Base-by-base conservation (phyloP, 108 stramenopile genomes). In the Asterionellopsis glacialis region DNA sequence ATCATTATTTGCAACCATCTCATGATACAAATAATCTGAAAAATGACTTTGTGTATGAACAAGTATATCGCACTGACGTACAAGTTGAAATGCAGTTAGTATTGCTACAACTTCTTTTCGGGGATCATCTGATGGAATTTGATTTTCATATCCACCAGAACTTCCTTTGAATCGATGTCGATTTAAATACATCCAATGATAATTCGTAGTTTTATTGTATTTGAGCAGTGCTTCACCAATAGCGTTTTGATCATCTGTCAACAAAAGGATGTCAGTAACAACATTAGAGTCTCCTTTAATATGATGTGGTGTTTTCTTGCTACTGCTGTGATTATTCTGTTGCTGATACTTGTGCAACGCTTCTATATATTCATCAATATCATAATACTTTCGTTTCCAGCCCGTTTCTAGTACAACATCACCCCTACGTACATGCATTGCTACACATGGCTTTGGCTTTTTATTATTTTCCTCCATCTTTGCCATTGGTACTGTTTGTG, bases 211-310 rank as follows among this genome's bases (percentile, higher is more conserved):
- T 0, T 63, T 28, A 5, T 27, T 53, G 45, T 33, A 58, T 41
- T 58, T 25, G 41, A 23, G 18, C 0, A 47, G 45, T 38, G 63
- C 75, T 67, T 76, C 75, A 19, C 23, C 59, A 50, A 76, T 76
- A 50, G 75, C 70, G 62, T 76, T 76, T 26, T 44, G 59, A 63
- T 76, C 75, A 45, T 76, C 75, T 16, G 75, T 70, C 14, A 70
- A 50, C 23, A 76, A 38, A 6, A 76, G 51, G 55, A 70, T 56
- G 15, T 63, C 33, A 33, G 2, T 7, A 33, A 33, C 5, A 33
- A 7, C 5, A 5, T 33, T n/a, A n/a, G n/a, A n/a, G 33, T 33
- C 7, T 7, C 7, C 33, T 7, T 5, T 33, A 7, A 33, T 33
- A 7, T 33, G 33, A 33, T 33, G 33, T 2, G 2, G 33, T 33